Conservation (phyloP, 331 rosid species). For the Malus hybrid region DNA sequence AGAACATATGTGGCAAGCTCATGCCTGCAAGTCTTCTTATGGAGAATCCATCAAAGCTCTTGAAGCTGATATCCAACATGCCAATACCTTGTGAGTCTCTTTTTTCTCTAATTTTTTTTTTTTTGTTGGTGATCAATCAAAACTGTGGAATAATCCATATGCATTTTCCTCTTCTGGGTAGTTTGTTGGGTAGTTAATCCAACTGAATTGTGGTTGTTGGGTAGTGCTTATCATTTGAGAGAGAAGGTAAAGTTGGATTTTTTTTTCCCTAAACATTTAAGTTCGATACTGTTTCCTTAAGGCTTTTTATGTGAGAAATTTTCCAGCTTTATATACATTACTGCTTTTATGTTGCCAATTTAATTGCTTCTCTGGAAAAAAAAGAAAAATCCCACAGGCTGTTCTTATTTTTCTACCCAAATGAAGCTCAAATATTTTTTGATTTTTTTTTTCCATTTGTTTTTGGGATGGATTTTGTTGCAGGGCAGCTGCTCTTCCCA, state of each 20-base stretch:
- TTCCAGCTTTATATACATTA: background rate
- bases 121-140: background rate
- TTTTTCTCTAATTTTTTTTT: background rate
- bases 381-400: too few relatives aligned
- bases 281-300: background rate
- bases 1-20: conserved; percentile 53
- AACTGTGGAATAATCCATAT: conserved; percentile 1
- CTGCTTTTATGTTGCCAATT: background rate
- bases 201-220: conserved; percentile 12
- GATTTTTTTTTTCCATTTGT: background rate
- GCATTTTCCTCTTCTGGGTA: conserved; percentile 6
- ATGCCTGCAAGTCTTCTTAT: conserved; percentile 31
- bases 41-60: conserved; percentile 67
- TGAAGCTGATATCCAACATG: conserved; percentile 70
- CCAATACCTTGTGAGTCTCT: conserved; percentile 57
- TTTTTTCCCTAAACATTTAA: background rate
- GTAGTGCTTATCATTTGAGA: conserved; percentile 2
- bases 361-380: background rate
- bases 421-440: background rate
- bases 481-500: conserved; percentile 60
- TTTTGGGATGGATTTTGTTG: conserved; percentile 14
- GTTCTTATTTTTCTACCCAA: background rate
- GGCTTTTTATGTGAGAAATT: background rate
- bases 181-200: conserved; percentile 1
- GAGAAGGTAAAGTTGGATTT: conserved; percentile 2